Evolutionary conservation across 352 stramenopile genomes (phyloP).

Genomic region (Pythium grandisporangium): DNA sequence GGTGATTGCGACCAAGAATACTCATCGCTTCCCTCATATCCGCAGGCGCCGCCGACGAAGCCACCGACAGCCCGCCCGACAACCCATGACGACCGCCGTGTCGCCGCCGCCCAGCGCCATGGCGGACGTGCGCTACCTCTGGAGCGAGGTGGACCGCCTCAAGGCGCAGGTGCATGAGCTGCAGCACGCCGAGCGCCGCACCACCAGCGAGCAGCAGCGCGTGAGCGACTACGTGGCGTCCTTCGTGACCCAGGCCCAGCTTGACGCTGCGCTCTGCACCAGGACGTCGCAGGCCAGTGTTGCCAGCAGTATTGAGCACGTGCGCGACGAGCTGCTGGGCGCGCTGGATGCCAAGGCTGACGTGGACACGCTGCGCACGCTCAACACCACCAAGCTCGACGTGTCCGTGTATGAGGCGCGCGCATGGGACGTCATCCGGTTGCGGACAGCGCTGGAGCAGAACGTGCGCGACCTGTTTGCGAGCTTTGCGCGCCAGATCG

Average conservation of each 20-base stretch:
- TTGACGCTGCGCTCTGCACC: slow-evolving; percentile 50
- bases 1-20: too few relatives aligned
- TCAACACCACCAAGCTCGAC: slow-evolving; percentile 52
- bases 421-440: slow-evolving; percentile 41
- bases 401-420: slow-evolving; percentile 50
- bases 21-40: too few relatives aligned
- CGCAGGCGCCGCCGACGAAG: too few relatives aligned
- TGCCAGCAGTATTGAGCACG: slow-evolving; percentile 17
- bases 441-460: slow-evolving; percentile 41
- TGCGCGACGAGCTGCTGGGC: slow-evolving; percentile 20
- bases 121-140: slow-evolving; percentile 38
- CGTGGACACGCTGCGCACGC: slow-evolving; percentile 7
- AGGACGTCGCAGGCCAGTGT: slow-evolving; percentile 38
- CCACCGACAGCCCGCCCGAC: too few relatives aligned
- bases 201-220: slow-evolving; percentile 19
- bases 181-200: slow-evolving; percentile 13
- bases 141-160: slow-evolving; percentile 47
- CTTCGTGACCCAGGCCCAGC: slow-evolving; percentile 47
- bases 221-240: slow-evolving; percentile 26
- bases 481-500: slow-evolving; percentile 41
- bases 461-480: slow-evolving; percentile 49
- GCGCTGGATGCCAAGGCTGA: slow-evolving; percentile 38
- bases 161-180: slow-evolving; percentile 40
- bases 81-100: not conserved
- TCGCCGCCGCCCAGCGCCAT: slow-evolving; percentile 3